Base-by-base conservation (phyloP, 768 basidiomycete genomes). In the Fistulinella prunicolor region DNA sequence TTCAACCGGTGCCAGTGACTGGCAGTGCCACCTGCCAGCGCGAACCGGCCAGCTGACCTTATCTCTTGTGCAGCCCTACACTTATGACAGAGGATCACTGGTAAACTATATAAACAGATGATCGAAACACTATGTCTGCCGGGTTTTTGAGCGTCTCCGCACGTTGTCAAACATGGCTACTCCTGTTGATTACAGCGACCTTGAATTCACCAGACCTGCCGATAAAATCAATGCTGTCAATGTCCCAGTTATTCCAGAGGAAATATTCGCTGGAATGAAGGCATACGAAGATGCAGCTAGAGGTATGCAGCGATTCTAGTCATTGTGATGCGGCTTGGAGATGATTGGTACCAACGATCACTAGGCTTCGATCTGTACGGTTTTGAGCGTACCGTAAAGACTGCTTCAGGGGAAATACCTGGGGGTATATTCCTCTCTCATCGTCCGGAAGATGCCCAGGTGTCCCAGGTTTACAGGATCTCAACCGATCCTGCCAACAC, bases 181-280 rank as follows among this genome's bases (percentile, higher is more conserved):
- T 30, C 51, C 55, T 16, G 32, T 65, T 30, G 59, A 70, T 34
- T 70, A 68, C 44, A 54, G 58, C 14, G 54, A 64, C 37, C 63
- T 71, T 29, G 46, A 66, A 29, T 73, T 64, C 40, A 64, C 68
- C n/a, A 58, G 66, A 39, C 70, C 72, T 0, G 68, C 68, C 4
- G 54, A 62, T 28, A 67, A 69, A 37, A 70, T 74, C 53, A 73
- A 75, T 46, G 66, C 70, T 0, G 58, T 74, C 46, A 67, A 70
- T 42, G 62, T 70, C 19, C 60, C 60, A 5, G 50, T 60, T 24
- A 40, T 74, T 22, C 66, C 68, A 1, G 50, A 61, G 44, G 62
- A 64, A 29, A 68, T 70, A 37, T 62, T 70, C 24, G 59, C 65
- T 50, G 68, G 60, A 13, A 60, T 75, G 66, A 63, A 59, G 41